A percentile compares a stretch with the other conserved stretches of the same genome.
These are phyloP conservation scores for Annulohypoxylon truncatum DNA, from an alignment of 2,329 filamentous ascomycete genomes.

Conservation along the genomic window DNA sequence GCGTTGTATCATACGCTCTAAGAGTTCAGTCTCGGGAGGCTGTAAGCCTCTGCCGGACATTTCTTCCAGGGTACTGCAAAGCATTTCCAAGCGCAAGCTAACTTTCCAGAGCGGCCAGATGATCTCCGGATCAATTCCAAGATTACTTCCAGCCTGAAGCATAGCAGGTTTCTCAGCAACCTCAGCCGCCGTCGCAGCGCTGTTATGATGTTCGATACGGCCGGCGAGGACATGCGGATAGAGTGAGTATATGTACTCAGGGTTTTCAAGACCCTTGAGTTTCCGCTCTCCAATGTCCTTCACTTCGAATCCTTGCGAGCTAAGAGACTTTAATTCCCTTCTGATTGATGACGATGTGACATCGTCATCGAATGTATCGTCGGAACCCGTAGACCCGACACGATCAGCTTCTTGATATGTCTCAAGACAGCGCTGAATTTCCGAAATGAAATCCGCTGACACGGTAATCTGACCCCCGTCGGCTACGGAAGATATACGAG, in stretches of 20 bases:
- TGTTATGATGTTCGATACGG: slow-evolving; percentile 76
- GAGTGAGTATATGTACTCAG: slow-evolving; percentile 93
- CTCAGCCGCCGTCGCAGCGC: slow-evolving; percentile 53
- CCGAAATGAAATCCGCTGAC: slow-evolving; percentile 95
- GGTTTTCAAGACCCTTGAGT: slow-evolving; percentile 96
- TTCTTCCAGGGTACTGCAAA: slow-evolving; percentile 89
- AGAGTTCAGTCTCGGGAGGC: slow-evolving; percentile 82
- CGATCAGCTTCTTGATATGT: slow-evolving; percentile 88
- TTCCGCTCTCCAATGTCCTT: slow-evolving; percentile 96
- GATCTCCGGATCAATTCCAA: slow-evolving; percentile 81
- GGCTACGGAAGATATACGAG: slow-evolving; percentile 91
- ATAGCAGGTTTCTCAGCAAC: slow-evolving; percentile 68
- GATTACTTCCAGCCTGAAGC: slow-evolving; percentile 72
- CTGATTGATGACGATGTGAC: slow-evolving; percentile 80
- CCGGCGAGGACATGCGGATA: slow-evolving; percentile 91
- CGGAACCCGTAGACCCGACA: slow-evolving; percentile 73
- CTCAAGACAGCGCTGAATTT: slow-evolving; percentile 91
- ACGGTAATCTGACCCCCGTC: slow-evolving; percentile 98
- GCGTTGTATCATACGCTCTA: slow-evolving; percentile 74
- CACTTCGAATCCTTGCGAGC: slow-evolving; percentile 93
- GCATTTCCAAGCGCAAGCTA: slow-evolving; percentile 88
- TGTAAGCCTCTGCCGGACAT: slow-evolving; percentile 72
- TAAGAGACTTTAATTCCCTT: slow-evolving; percentile 86
- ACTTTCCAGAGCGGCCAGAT: slow-evolving; percentile 93
- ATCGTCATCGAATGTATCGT: slow-evolving; percentile 82